phyloP scores from a whole-genome alignment of 139 green algal genomes.

The Chlamydomonas sp. region DNA sequence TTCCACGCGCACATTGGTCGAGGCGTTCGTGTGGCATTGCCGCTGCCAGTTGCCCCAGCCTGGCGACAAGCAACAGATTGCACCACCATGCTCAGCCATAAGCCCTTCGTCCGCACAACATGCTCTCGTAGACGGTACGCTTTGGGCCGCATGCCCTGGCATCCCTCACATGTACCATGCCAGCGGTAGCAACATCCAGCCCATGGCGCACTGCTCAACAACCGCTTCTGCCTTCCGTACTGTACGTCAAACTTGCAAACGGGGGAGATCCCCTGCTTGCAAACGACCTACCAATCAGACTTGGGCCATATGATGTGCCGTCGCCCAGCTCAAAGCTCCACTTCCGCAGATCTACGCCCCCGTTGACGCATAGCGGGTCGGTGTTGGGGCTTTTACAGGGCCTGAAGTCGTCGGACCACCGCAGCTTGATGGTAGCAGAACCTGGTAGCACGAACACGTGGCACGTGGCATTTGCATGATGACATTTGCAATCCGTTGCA shows the following conservation, averaged over 20 bases:
- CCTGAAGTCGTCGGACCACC: slow-evolving; percentile 6
- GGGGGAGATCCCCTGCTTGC: too few species aligned
- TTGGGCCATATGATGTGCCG: not conserved
- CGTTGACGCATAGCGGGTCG: not conserved
- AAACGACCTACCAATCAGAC: not conserved
- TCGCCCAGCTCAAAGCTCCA: slow-evolving; percentile 7
- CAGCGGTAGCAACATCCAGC: too few species aligned
- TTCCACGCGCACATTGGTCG: slow-evolving; percentile 6
- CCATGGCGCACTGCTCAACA: too few species aligned
- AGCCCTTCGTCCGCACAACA: too few species aligned
- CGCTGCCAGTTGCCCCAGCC: slow-evolving; percentile 27
- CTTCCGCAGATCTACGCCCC: not conserved
- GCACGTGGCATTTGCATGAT: too few species aligned
- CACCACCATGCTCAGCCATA: too few species aligned
- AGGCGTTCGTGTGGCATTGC: slow-evolving; percentile 19
- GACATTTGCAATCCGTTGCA: not conserved
- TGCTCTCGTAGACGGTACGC: too few species aligned
- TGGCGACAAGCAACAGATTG: not conserved
- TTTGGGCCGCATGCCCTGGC: too few species aligned
- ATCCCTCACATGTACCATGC: too few species aligned
- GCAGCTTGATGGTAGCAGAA: not conserved
- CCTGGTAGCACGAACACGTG: not conserved
- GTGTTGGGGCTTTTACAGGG: not conserved
- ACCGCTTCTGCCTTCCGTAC: too few species aligned
- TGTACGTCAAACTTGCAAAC: too few species aligned